Percentiles rank a stretch among this genome's conserved stretches.
Evolutionary conservation across 768 basidiomycete species (phyloP).

Genomic region (Xerocomellus dryophilus): DNA sequence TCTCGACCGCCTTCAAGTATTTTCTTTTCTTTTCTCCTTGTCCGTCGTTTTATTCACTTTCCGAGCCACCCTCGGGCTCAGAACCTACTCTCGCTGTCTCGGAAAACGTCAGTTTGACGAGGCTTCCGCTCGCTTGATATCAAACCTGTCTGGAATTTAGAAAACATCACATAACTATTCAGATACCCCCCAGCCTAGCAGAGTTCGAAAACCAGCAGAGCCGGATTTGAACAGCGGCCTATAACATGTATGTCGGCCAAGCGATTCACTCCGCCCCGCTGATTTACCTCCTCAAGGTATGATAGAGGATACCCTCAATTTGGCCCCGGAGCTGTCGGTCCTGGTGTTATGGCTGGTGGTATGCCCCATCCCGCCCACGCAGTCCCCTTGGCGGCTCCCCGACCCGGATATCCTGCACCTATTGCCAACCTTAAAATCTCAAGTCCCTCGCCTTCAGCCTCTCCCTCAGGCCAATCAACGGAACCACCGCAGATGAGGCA

Average conservation of each 20-base stretch:
- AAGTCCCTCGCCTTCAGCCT: slow-evolving; percentile 43
- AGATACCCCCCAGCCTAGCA: slow-evolving; percentile 32
- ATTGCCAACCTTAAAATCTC: slow-evolving; percentile 62
- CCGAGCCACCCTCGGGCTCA: slow-evolving; percentile 13
- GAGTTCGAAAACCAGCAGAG: slow-evolving; percentile 42
- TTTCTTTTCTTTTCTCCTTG: background rate
- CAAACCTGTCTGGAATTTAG: background rate
- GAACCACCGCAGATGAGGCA: slow-evolving; percentile 29
- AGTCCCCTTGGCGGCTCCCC: slow-evolving; percentile 60
- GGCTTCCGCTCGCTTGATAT: slow-evolving; percentile 33
- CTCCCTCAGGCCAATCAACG: slow-evolving; percentile 26
- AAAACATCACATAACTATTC: slow-evolving; percentile 4
- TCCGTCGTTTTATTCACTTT: slow-evolving; percentile 3
- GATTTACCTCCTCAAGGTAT: slow-evolving; percentile 44
- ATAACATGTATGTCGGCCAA: slow-evolving; percentile 59
- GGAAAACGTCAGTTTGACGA: slow-evolving; percentile 13
- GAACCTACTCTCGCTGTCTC: slow-evolving; percentile 21
- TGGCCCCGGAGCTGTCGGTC: slow-evolving; percentile 52
- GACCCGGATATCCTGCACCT: slow-evolving; percentile 71
- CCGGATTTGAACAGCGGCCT: slow-evolving; percentile 55
- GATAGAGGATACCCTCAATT: slow-evolving; percentile 53
- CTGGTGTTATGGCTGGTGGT: slow-evolving; percentile 43
- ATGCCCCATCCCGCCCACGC: slow-evolving; percentile 29
- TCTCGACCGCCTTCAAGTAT: background rate
- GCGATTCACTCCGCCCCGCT: slow-evolving; percentile 5